phyloP scores from a whole-genome alignment of 176 grass and related monocot genomes.

The Triticum timopheevii region DNA sequence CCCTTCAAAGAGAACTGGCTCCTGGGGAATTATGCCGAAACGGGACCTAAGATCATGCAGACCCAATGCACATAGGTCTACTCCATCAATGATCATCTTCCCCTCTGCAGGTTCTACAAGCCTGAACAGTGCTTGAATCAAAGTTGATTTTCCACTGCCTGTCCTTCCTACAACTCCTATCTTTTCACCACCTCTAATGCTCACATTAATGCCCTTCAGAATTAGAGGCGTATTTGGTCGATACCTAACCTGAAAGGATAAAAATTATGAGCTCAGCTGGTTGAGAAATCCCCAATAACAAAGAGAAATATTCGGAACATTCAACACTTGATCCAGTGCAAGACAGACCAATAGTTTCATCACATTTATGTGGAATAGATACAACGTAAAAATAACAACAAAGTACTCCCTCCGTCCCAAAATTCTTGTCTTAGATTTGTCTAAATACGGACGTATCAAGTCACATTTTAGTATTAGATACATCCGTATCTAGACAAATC shows the following conservation, averaged over 20 bases:
- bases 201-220: slow-evolving; percentile 74
- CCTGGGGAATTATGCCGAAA: slow-evolving; percentile 94
- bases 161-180: slow-evolving; percentile 92
- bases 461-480: too few species aligned
- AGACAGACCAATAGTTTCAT: background rate
- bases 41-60: slow-evolving; percentile 89
- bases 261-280: background rate
- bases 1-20: slow-evolving; percentile 94
- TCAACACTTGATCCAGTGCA: background rate
- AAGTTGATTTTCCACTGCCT: slow-evolving; percentile 93
- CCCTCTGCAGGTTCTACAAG: slow-evolving; percentile 78
- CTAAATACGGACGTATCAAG: too few species aligned
- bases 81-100: slow-evolving; percentile 78
- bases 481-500: too few species aligned
- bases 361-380: background rate
- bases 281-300: background rate
- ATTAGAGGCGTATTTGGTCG: slow-evolving; percentile 85
- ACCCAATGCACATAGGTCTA: slow-evolving; percentile 77
- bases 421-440: too few species aligned
- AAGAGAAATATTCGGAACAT: background rate
- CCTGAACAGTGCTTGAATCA: slow-evolving; percentile 88
- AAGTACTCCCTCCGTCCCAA: background rate
- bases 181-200: slow-evolving; percentile 77
- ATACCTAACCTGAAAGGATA: slow-evolving; percentile 70
- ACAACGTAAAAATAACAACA: background rate